phyloP scores from a whole-genome alignment of 225 moss, liverwort and hornwort genomes.

The Ulota crispa region DNA sequence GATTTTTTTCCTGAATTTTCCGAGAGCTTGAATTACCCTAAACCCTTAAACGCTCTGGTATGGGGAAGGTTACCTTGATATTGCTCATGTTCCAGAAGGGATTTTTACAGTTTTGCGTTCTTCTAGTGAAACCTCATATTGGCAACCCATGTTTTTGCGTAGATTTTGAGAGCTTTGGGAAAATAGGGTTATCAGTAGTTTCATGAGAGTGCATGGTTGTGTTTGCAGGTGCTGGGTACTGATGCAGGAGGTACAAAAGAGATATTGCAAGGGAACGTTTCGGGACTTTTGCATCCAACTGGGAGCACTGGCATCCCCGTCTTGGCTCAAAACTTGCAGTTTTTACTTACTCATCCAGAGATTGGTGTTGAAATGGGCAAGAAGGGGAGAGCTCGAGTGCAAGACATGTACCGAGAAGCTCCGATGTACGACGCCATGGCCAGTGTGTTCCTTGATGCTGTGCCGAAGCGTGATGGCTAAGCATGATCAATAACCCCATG shows the following conservation, averaged over 20 bases:
- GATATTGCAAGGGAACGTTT: slow-evolving; percentile 55
- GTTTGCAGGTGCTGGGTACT: slow-evolving; percentile 62
- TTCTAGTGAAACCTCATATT: background rate
- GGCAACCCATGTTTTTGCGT: background rate
- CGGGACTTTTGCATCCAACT: slow-evolving; percentile 66
- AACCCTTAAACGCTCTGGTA: too few species aligned
- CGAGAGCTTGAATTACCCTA: too few species aligned
- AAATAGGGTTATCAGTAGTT: background rate
- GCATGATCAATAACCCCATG: background rate
- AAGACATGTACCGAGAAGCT: slow-evolving; percentile 42
- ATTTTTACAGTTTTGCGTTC: too few species aligned
- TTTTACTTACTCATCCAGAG: slow-evolving; percentile 48
- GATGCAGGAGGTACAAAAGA: slow-evolving; percentile 74
- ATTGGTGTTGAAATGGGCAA: slow-evolving; percentile 61
- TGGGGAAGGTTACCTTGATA: too few species aligned
- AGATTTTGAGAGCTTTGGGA: background rate
- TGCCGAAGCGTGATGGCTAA: slow-evolving; percentile 49
- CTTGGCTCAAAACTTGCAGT: slow-evolving; percentile 50
- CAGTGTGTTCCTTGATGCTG: slow-evolving; percentile 47
- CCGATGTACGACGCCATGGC: slow-evolving; percentile 72
- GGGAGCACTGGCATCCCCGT: slow-evolving; percentile 60
- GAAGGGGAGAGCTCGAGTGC: slow-evolving; percentile 49
- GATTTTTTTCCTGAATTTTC: too few species aligned
- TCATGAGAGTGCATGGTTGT: background rate
- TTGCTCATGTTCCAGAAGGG: too few species aligned